Base-by-base conservation (phyloP, 2,329 filamentous ascomycete genomes). In the Ascochyta pisi region DNA sequence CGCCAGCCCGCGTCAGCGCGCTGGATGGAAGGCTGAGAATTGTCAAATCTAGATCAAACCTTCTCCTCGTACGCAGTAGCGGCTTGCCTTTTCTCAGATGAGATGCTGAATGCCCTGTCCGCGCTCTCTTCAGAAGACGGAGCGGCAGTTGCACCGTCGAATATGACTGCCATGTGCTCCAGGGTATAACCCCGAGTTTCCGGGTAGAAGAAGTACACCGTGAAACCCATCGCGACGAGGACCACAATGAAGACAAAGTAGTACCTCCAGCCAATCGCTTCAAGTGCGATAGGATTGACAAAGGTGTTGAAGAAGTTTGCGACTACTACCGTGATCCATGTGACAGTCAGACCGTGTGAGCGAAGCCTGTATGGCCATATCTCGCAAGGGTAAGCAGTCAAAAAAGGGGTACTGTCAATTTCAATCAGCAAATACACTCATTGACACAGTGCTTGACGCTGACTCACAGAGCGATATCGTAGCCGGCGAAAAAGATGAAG, bases 401-500 rank as follows among this genome's bases (percentile, higher is more conserved):
- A 50, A 4, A 74, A 57, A 3, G 67, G 68, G 1, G 68, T 62
- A 45, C 58, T 67, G 69, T 6, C 66, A 62, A 46, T 68, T 55
- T 37, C 19, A 13, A 27, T 44, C 10, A 44, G 73, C 8, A 84
- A 82, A 61, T 86, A 86, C 65, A 85, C 85, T 19, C 83, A 61
- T 0, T 58, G 50, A 6, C 68, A 9, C 2, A 15, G 54, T 3
- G 61, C 61, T 1, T 63, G 22, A 3, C 6, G 10, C 6, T 29
- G 33, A 53, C 57, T 56, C 50, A 68, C 61, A 65, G 76, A 27
- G 75, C 76, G 33, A 78, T 70, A 60, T 61, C 55, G 31, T 61
- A 61, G 12, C 48, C 51, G 27, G 43, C 54, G n/a, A 58, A 63
- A 54, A 61, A 63, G 12, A 63, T 22, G 27, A 63, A 63, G 7